Evolutionary conservation across 768 basidiomycete genomes (phyloP).

Genomic region (Leccinum rimulosum): DNA sequence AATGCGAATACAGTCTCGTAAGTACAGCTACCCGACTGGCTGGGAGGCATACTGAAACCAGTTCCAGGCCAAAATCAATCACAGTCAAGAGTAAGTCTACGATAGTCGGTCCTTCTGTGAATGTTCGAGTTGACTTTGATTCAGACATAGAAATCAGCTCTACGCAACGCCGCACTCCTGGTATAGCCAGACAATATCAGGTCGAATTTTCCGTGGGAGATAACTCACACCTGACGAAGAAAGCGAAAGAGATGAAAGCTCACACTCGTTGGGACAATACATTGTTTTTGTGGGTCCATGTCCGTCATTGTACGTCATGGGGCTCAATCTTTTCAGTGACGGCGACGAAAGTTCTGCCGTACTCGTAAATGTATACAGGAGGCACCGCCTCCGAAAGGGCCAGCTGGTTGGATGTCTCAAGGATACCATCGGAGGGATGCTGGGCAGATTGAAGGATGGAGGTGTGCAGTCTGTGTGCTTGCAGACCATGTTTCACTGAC

Average conservation of each 20-base stretch:
- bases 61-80: neutral
- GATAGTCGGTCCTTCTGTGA: neutral
- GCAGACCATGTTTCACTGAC: neutral
- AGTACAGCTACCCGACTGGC: neutral
- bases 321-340: no score
- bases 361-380: no score
- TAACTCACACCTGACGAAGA: neutral
- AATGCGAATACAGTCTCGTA: neutral
- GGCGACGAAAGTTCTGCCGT: no score
- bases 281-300: no score
- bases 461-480: no score
- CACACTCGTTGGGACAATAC: neutral
- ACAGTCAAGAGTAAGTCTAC: neutral
- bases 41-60: neutral
- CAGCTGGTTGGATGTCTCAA: no score
- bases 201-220: neutral
- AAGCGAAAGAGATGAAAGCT: neutral
- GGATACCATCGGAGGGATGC: no score
- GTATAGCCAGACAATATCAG: neutral
- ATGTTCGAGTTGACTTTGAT: neutral
- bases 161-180: no score
- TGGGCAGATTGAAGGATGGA: no score
- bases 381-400: no score
- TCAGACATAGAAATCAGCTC: neutral
- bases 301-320: no score